A percentile compares a stretch with the other conserved stretches of the same genome.
Conservation (phyloP, 805 yeast genomes). For the Candida pseudofarinosa region DNA sequence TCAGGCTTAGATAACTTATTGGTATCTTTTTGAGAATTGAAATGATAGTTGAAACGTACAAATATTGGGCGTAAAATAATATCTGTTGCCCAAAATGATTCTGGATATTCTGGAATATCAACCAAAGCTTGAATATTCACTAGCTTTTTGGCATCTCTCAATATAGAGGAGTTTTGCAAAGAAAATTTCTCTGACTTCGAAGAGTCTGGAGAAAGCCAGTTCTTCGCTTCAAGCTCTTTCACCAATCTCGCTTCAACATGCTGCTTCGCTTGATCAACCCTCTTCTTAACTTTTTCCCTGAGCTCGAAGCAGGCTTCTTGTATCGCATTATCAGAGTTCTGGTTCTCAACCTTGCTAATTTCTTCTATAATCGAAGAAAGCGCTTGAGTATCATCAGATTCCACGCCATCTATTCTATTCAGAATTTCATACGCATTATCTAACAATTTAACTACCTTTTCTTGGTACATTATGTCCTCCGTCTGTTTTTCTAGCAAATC, state of each 20-base stretch:
- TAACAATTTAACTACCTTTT: background rate
- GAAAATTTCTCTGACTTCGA: slow-evolving; percentile 9
- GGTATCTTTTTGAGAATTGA: slow-evolving; percentile 53
- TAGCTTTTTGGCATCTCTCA: slow-evolving; percentile 12
- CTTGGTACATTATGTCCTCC: background rate
- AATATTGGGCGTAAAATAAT: slow-evolving; percentile 43
- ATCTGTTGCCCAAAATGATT: slow-evolving; percentile 49
- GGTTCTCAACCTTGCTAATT: background rate
- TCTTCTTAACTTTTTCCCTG: background rate
- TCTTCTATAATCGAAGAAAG: background rate
- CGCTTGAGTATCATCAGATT: background rate
- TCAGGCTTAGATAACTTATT: slow-evolving; percentile 67
- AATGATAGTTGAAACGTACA: slow-evolving; percentile 57
- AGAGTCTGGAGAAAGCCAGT: background rate
- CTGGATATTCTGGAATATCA: slow-evolving; percentile 26
- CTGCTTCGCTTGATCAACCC: background rate
- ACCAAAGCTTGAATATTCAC: slow-evolving; percentile 29
- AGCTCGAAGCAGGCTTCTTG: background rate
- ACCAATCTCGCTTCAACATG: background rate
- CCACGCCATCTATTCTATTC: slow-evolving; percentile 8
- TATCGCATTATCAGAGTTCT: background rate
- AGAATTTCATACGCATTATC: background rate
- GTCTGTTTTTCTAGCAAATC: background rate
- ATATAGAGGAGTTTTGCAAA: slow-evolving; percentile 7
- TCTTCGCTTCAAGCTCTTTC: background rate